Base-by-base conservation (phyloP, 768 basidiomycete genomes). In the Leucogyrophana mollusca region DNA sequence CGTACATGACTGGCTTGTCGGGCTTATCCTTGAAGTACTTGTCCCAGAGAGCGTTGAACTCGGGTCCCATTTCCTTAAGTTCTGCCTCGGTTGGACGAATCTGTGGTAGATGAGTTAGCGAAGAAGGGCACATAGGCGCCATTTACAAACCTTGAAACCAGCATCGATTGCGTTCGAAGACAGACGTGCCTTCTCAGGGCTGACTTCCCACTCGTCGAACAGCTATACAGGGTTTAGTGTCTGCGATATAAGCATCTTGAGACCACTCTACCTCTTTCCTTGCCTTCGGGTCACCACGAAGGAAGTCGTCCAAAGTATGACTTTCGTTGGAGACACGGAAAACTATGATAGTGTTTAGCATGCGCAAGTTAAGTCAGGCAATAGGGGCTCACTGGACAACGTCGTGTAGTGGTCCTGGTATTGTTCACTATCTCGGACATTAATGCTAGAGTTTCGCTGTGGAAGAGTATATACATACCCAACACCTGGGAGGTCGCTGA, bases 351-450 rank as follows among this genome's bases (percentile, higher is more conserved):
- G 27, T 5, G 18, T 57, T 18, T 24, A 46, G n/a, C 16, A 23
- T 24, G 16, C 3, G n/a, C 18, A 22, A 13, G 13, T 9, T 7
- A 8, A 40, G 32, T 39, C 32, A 11, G 37, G 18, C 9, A 36
- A 30, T 2, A 10, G 16, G 21, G 9, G 60, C 77, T 44, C 53
- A 83, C 82, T 63, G 1, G 80, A 79, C 24, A 85, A 71, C 1
- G 83, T 86, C 9, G 83, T 85, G 60, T 85, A 87, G 57, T 86
- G 84, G 56, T 85, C 84, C 60, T 85, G 83, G 63, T 86, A 87
- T 61, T 86, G 66, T 61, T 85, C 82, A 36, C 83, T 82, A 46
- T 39, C 27, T 38, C 11, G 21, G 4, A 34, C 13, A 24, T 55
- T 36, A 47, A 42, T 30, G 9, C 10, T 14, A 30, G 33, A 7